Evolutionary conservation across 306 rosid genomes (phyloP).

Genomic region (Inga laurina): DNA sequence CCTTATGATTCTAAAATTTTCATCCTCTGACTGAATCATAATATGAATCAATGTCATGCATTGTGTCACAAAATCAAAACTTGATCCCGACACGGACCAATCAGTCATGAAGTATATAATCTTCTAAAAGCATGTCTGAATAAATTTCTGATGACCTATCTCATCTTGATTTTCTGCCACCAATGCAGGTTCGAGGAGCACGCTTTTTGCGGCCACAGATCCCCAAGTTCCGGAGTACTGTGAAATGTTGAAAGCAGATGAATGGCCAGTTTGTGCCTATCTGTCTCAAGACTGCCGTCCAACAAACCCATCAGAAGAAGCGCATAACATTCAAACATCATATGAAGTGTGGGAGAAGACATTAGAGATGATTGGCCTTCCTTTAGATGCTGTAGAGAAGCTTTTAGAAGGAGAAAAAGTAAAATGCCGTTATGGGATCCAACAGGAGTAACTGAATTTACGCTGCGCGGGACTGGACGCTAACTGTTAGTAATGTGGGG

Average conservation of each 20-base stretch:
- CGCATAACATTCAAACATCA: conserved; percentile 63
- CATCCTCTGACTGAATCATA: not conserved
- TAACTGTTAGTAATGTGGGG: not conserved
- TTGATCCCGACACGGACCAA: not conserved
- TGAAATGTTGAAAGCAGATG: conserved; percentile 79
- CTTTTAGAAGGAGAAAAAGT: conserved; percentile 79
- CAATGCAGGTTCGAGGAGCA: conserved; percentile 87
- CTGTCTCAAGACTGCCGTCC: conserved; percentile 92
- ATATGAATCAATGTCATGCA: not conserved
- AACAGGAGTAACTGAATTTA: conserved; percentile 36
- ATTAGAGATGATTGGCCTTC: conserved; percentile 80
- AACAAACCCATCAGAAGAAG: conserved; percentile 88
- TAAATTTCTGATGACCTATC: not conserved
- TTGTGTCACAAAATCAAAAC: not conserved
- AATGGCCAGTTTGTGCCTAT: conserved; percentile 90
- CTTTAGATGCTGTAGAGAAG: conserved; percentile 76
- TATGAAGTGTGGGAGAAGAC: conserved; percentile 91
- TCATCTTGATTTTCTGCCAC: not conserved
- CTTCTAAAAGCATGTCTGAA: not conserved
- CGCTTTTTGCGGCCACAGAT: conserved; percentile 93
- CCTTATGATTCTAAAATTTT: not conserved
- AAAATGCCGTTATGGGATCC: conserved; percentile 59
- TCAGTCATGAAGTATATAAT: not conserved
- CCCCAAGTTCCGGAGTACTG: conserved; percentile 92
- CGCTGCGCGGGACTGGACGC: not conserved